Percentiles rank a stretch among this genome's conserved stretches.
Evolutionary conservation across 2,329 filamentous ascomycete genomes (phyloP).

Genomic region (Aspergillus sergii): DNA sequence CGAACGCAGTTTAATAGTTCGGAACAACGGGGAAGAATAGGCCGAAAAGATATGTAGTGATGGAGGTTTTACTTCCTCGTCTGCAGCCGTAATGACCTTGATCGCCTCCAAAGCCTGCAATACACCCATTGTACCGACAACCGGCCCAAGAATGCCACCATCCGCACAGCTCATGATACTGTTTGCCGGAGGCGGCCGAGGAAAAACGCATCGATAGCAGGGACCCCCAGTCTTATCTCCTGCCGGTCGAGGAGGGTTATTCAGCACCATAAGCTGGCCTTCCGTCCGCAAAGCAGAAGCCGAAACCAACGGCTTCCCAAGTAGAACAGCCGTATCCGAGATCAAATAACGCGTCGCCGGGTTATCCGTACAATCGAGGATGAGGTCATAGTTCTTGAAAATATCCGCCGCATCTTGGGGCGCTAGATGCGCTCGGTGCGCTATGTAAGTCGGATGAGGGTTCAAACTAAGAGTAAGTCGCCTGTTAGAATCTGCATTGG

Average conservation of each 20-base stretch:
- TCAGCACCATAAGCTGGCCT: slow-evolving; percentile 86
- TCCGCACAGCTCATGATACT: slow-evolving; percentile 87
- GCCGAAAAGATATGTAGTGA: slow-evolving; percentile 48
- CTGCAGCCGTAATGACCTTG: slow-evolving; percentile 67
- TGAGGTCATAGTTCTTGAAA: slow-evolving; percentile 73
- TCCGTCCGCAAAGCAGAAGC: slow-evolving; percentile 87
- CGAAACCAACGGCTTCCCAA: slow-evolving; percentile 78
- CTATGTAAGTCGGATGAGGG: slow-evolving; percentile 65
- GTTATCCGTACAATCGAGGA: slow-evolving; percentile 95
- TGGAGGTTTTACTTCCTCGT: slow-evolving; percentile 29
- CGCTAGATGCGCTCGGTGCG: slow-evolving; percentile 66
- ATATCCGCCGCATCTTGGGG: slow-evolving; percentile 68
- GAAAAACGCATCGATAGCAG: slow-evolving; percentile 94
- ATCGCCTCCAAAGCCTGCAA: slow-evolving; percentile 88
- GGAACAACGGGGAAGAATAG: slow-evolving; percentile 58
- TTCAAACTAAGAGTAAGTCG: slow-evolving; percentile 62
- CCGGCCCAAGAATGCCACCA: slow-evolving; percentile 87
- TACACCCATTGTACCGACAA: slow-evolving; percentile 91
- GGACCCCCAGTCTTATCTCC: slow-evolving; percentile 68
- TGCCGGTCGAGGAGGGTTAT: slow-evolving; percentile 69
- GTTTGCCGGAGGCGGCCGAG: slow-evolving; percentile 79
- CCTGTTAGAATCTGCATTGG: slow-evolving; percentile 12
- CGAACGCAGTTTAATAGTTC: slow-evolving; percentile 72
- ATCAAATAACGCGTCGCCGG: slow-evolving; percentile 90
- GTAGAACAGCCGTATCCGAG: slow-evolving; percentile 82